These are phyloP conservation scores for Arthrobotrys sinensis DNA, from an alignment of 2,329 filamentous ascomycete species.

Conservation along the genomic window DNA sequence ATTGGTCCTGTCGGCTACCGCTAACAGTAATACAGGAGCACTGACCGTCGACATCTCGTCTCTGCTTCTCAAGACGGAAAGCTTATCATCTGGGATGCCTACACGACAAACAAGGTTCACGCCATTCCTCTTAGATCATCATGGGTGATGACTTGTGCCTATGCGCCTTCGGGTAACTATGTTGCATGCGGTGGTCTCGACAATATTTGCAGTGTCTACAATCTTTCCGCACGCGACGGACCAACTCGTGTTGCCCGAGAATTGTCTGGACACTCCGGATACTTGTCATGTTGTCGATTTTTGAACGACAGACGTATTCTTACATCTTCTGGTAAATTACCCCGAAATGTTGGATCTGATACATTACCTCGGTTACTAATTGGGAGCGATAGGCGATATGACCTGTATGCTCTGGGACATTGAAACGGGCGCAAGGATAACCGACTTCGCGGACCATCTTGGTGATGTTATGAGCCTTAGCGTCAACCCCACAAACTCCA, in stretches of 20 bases:
- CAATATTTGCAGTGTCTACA: conserved; percentile 99
- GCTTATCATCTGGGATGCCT: conserved; percentile 99
- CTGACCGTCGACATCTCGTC: conserved; percentile 94
- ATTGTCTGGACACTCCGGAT: conserved; percentile 95
- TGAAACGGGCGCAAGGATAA: conserved; percentile 95
- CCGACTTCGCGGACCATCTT: conserved; percentile 97
- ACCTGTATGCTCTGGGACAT: conserved; percentile 99
- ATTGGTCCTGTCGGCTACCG: neutral
- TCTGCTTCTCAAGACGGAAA: conserved; percentile 99
- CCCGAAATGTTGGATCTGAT: neutral
- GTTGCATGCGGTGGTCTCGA: conserved; percentile 98
- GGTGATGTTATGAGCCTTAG: conserved; percentile 99
- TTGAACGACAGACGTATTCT: conserved; percentile 98
- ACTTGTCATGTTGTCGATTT: conserved; percentile 97
- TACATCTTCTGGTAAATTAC: conserved; percentile 80
- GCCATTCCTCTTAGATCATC: conserved; percentile 97
- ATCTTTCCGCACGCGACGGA: conserved; percentile 96
- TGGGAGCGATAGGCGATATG: conserved; percentile 79
- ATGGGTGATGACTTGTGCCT: conserved; percentile 99
- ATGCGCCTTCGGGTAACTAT: conserved; percentile 97
- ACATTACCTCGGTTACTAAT: neutral
- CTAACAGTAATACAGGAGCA: conserved; percentile 67
- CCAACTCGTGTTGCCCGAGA: conserved; percentile 96
- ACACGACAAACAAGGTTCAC: conserved; percentile 99
- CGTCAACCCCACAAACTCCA: conserved; percentile 98